Conservation (phyloP, 345 rosid species). For the Psidium guajava region DNA sequence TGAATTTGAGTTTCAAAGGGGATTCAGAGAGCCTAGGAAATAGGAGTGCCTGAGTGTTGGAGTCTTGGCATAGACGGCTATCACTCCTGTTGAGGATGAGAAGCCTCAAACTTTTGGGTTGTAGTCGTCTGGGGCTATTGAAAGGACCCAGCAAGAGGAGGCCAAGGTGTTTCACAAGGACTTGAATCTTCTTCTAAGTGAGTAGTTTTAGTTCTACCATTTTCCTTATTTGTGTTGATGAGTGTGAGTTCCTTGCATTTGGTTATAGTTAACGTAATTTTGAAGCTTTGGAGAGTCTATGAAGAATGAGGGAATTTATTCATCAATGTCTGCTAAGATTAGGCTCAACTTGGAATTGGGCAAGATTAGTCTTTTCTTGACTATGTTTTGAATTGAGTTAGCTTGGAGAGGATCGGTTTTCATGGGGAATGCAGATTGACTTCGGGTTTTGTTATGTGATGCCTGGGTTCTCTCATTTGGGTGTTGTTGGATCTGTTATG, state of each 20-base stretch:
- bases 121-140: conserved; percentile 33
- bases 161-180: conserved; percentile 50
- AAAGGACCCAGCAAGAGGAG: conserved; percentile 16
- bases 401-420: neutral
- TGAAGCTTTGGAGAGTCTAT: neutral
- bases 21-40: conserved; percentile 6
- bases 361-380: neutral
- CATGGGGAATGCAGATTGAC: neutral
- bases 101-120: conserved; percentile 23
- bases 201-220: conserved; percentile 11
- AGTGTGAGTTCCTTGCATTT: neutral
- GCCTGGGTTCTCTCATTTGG: neutral
- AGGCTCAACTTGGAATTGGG: neutral
- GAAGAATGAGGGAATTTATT: neutral
- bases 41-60: conserved; percentile 36
- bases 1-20: conserved; percentile 15
- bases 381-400: neutral
- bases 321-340: neutral
- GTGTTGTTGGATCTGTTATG: neutral
- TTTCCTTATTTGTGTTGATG: neutral
- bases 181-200: conserved; percentile 79
- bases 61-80: conserved; percentile 30
- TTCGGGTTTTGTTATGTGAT: neutral
- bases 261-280: neutral
- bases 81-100: conserved; percentile 56